A percentile compares a stretch with the other conserved stretches of the same genome.
These are phyloP conservation scores for Cercospora sp. DNA, from an alignment of 2,329 filamentous ascomycete species.

Conservation along the genomic window DNA sequence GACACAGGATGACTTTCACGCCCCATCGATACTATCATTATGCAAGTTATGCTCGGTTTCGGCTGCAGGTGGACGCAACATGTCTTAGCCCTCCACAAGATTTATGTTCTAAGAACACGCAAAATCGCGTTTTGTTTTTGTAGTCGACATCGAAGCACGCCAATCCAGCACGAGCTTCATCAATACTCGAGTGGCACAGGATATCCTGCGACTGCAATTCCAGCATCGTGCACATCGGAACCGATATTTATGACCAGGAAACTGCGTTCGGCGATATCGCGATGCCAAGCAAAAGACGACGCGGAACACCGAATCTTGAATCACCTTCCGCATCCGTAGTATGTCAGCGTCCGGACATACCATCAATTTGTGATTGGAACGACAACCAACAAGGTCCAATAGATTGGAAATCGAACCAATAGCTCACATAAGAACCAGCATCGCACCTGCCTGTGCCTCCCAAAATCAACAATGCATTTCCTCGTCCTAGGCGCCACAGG, in stretches of 20 bases:
- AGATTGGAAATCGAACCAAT: not conserved
- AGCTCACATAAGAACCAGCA: not conserved
- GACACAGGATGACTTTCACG: not conserved
- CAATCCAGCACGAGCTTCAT: not conserved
- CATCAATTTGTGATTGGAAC: not conserved
- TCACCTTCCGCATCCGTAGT: constrained; percentile 3
- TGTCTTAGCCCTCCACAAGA: not conserved
- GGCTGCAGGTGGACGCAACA: not conserved
- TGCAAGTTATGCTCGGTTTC: not conserved
- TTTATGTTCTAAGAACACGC: not conserved
- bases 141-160: not conserved
- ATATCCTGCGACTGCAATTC: not conserved
- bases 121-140: not conserved
- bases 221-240: not conserved
- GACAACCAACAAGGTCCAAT: not conserved
- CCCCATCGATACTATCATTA: not conserved
- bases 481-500: constrained; percentile 29
- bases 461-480: constrained; percentile 22
- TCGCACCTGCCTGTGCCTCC: not conserved
- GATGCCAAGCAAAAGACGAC: not conserved
- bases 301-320: constrained; percentile 11
- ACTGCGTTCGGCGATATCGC: not conserved
- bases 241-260: not conserved
- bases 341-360: not conserved
- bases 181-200: not conserved